These are phyloP conservation scores for Xylariales sp. DNA, from an alignment of 2,329 filamentous ascomycete genomes.

Conservation along the genomic window DNA sequence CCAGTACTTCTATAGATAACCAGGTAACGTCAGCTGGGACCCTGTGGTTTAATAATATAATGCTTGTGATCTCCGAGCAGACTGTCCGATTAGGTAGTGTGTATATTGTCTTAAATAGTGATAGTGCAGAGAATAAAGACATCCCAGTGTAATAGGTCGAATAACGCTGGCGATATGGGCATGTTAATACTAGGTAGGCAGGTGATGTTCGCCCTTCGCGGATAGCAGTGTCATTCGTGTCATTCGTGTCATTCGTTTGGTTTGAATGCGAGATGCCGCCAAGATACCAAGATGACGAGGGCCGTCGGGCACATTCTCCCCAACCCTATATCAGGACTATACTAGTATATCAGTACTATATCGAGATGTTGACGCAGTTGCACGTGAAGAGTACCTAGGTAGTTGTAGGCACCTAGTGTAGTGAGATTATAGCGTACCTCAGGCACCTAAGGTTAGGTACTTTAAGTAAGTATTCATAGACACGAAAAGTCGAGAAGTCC, in stretches of 20 bases:
- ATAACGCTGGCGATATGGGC: neutral
- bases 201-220: too few relatives aligned
- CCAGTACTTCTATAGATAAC: too few relatives aligned
- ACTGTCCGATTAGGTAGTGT: too few relatives aligned
- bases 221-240: neutral
- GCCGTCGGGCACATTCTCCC: neutral
- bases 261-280: slow-evolving; percentile 15
- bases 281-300: slow-evolving; percentile 19
- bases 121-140: neutral
- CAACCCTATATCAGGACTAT: too few relatives aligned
- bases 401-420: neutral
- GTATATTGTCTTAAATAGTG: neutral
- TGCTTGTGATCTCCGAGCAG: neutral
- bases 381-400: too few relatives aligned
- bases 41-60: neutral
- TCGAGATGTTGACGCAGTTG: neutral
- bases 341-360: too few relatives aligned
- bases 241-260: neutral
- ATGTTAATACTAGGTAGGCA: neutral
- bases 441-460: neutral
- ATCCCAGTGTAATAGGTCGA: neutral
- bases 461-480: slow-evolving; percentile 9
- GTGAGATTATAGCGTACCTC: slow-evolving; percentile 20
- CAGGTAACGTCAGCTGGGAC: neutral
- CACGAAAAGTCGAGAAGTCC: neutral